Conservation (phyloP, 441 rosid species). For the Croton laevigatus region DNA sequence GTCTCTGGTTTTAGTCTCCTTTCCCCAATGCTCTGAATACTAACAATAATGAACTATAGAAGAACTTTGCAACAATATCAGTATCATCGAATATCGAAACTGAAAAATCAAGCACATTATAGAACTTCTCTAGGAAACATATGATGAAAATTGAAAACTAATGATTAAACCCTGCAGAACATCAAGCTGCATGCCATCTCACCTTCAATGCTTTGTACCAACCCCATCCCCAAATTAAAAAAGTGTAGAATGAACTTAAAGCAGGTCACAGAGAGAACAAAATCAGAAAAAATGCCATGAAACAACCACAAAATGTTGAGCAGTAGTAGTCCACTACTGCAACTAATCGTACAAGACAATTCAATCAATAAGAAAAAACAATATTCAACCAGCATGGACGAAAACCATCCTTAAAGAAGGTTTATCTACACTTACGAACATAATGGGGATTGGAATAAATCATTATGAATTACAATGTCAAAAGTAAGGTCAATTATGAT, state of each 20-base stretch:
- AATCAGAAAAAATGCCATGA: not conserved
- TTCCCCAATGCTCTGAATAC: no score
- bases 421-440: not conserved
- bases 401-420: not conserved
- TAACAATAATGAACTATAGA: no score
- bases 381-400: not conserved
- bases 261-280: not conserved
- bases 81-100: no score
- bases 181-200: not conserved
- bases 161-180: not conserved
- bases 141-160: not conserved
- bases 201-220: not conserved
- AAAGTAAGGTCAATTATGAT: conserved; percentile 26
- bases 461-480: conserved; percentile 23
- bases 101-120: not conserved
- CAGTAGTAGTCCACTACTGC: not conserved
- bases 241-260: not conserved
- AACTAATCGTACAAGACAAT: not conserved
- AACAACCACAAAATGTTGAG: not conserved
- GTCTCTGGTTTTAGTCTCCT: no score
- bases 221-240: not conserved
- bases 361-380: conserved; percentile 3
- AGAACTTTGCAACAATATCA: no score
- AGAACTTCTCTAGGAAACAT: no score
- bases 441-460: conserved; percentile 11